Conservation (phyloP, 257 asterid species). For the Solanum lignicaule region DNA sequence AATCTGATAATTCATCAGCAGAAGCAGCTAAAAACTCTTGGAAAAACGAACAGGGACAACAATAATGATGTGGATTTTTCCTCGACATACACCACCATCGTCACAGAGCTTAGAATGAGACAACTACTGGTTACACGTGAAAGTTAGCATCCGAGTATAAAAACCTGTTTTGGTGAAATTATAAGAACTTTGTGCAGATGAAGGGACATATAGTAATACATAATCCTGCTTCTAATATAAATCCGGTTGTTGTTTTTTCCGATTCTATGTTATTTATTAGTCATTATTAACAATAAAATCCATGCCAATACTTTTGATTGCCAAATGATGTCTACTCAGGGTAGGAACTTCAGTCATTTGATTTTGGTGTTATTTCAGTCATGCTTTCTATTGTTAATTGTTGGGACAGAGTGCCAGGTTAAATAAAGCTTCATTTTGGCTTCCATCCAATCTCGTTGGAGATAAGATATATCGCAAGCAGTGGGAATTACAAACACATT, state of each 20-base stretch:
- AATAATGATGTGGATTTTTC: background rate
- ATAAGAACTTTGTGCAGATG: background rate
- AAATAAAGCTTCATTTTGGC: background rate
- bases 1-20: slow-evolving; percentile 28
- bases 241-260: background rate
- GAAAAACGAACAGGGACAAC: slow-evolving; percentile 45
- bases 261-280: background rate
- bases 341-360: background rate
- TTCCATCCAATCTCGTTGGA: background rate
- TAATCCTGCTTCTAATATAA: background rate
- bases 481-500: background rate
- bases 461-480: background rate
- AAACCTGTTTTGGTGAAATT: background rate
- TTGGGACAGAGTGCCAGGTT: background rate
- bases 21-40: slow-evolving; percentile 53
- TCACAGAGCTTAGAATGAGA: background rate
- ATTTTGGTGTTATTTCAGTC: background rate
- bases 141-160: background rate
- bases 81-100: background rate
- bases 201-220: background rate
- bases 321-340: background rate
- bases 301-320: background rate
- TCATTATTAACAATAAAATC: slow-evolving; percentile 2
- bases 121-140: background rate
- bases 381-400: background rate